Percentiles rank a stretch among this genome's conserved stretches.
phyloP scores from a whole-genome alignment of 768 basidiomycete genomes.

The Boletus pseudo-olivaceus region DNA sequence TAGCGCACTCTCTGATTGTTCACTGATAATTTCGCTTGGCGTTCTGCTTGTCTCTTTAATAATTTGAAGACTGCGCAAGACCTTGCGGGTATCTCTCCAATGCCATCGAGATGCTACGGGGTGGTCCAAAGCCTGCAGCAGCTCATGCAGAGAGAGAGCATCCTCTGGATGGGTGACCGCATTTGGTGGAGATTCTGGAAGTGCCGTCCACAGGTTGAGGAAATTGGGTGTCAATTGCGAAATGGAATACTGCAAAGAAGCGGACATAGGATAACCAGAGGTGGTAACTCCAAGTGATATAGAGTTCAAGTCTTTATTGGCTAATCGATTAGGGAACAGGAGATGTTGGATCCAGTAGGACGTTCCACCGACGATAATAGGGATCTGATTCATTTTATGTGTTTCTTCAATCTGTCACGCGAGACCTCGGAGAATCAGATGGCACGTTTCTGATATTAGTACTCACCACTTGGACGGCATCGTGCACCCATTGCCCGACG shows the following conservation, averaged over 20 bases:
- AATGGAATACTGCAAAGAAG: slow-evolving; percentile 41
- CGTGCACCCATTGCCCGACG: slow-evolving; percentile 83
- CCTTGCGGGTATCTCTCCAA: slow-evolving; percentile 92
- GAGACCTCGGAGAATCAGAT: background rate
- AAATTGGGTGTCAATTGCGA: slow-evolving; percentile 46
- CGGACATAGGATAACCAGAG: slow-evolving; percentile 24
- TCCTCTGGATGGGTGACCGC: slow-evolving; percentile 52
- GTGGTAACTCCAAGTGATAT: slow-evolving; percentile 1
- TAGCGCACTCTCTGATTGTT: slow-evolving; percentile 48
- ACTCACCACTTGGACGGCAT: slow-evolving; percentile 74
- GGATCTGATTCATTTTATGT: slow-evolving; percentile 58
- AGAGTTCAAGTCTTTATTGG: slow-evolving; percentile 22
- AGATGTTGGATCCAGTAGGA: slow-evolving; percentile 98
- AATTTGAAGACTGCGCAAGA: slow-evolving; percentile 73
- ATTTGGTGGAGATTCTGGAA: slow-evolving; percentile 59
- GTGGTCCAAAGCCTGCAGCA: slow-evolving; percentile 70
- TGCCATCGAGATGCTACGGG: slow-evolving; percentile 84
- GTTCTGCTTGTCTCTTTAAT: slow-evolving; percentile 65
- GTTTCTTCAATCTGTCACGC: slow-evolving; percentile 67
- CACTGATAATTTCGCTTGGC: slow-evolving; percentile 64
- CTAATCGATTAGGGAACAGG: slow-evolving; percentile 78
- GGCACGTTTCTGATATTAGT: background rate
- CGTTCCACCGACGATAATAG: slow-evolving; percentile 93
- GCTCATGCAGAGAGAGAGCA: slow-evolving; percentile 60
- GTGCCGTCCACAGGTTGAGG: slow-evolving; percentile 45